Conservation (phyloP, 257 asterid genomes). For the Gentiana macrophylla region DNA sequence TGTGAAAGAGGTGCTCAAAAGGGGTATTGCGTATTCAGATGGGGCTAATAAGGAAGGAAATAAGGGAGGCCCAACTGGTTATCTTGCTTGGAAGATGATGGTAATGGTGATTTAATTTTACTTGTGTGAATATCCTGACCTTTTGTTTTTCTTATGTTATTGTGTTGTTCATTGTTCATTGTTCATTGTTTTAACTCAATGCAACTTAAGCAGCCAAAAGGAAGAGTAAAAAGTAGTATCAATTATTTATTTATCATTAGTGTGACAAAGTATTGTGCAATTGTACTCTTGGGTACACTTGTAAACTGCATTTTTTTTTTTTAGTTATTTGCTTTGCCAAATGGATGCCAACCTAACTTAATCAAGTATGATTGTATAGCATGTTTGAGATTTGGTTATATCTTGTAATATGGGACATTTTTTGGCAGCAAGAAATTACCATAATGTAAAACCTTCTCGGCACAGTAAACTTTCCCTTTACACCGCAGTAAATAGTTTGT, state of each 20-base stretch:
- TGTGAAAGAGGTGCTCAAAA: conserved; percentile 71
- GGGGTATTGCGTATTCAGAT: conserved; percentile 41
- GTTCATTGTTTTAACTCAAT: too few species aligned
- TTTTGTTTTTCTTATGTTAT: conserved; percentile 5
- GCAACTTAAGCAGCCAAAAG: not conserved
- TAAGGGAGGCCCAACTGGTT: conserved; percentile 84
- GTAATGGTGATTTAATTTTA: conserved; percentile 23
- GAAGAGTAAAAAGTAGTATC: not conserved
- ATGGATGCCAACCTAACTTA: too few species aligned
- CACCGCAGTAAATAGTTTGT: too few species aligned
- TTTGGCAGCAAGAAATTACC: too few species aligned
- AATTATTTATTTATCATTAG: not conserved
- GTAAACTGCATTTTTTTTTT: too few species aligned
- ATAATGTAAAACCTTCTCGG: too few species aligned
- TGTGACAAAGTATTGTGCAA: not conserved
- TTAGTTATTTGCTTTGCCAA: too few species aligned
- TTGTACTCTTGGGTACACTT: not conserved
- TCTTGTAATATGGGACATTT: too few species aligned
- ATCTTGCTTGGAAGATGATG: conserved; percentile 99
- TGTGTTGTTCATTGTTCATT: not conserved
- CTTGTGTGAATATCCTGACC: conserved; percentile 1
- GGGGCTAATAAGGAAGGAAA: conserved; percentile 35
- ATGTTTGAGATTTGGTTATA: too few species aligned
- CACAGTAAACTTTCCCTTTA: too few species aligned
- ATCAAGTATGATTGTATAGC: too few species aligned